Base-by-base conservation (phyloP, 1,284 basidiomycete genomes). In the Porogramme epimiltina region DNA sequence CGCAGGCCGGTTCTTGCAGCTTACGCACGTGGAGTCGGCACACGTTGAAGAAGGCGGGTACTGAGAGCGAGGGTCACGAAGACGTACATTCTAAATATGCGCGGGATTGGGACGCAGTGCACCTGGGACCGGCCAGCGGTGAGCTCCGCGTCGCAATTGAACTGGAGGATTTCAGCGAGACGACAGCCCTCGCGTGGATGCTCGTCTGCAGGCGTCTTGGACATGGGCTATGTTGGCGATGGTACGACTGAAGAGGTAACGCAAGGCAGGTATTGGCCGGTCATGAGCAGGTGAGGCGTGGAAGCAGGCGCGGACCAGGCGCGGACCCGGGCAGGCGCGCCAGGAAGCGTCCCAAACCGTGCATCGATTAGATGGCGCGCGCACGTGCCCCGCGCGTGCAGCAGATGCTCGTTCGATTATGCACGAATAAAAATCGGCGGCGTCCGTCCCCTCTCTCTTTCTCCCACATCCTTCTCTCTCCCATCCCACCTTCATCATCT, bases 121-220 rank as follows among this genome's bases (percentile, higher is more conserved):
- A 80, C 67, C 33, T 73, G 69, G 6, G 66, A 65, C 31, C 54
- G 63, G 15, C 71, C 74, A 24, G 54, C 49, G 15, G 56, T 61
- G 33, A 62, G 58, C 55, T 77, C 74, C 28, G 71, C 60, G 49
- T 80, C 71, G 64, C 89, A 91, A 25, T 70, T 75, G 63, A 80
- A 86, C 62, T 90, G 89, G n/a, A 85, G 60, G 26, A 91, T 81
- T 70, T 91, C 89, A 23, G 79, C 76, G 23, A 91, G 73, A 36
- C 73, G 76, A 69, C 88, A 91, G 58, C 61, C 67, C 28, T 53
- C 49, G n/a, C 38, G 54, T 9, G 42, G 23, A 16, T 18, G 31
- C 26, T 34, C 41, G 26, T 47, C 42, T 33, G 42, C 44, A 20
- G 49, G 24, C 33, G 39, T 18, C 15, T 49, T 44, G 25, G 49